Percentiles rank a stretch among this genome's conserved stretches.
These are phyloP conservation scores for Phytophthora meadii DNA, from an alignment of 352 stramenopile species.

Conservation along the genomic window DNA sequence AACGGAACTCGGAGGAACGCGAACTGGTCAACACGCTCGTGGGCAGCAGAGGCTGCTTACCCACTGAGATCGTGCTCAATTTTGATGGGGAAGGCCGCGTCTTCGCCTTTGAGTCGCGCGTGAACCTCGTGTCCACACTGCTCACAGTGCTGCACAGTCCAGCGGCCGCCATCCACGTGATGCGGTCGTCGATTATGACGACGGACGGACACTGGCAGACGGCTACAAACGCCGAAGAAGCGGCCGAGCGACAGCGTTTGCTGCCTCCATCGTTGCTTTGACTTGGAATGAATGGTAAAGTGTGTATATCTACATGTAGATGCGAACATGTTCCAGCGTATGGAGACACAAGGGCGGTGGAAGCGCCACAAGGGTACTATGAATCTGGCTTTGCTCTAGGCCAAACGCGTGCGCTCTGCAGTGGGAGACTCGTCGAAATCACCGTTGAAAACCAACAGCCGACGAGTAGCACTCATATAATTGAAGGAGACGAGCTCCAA, in stretches of 20 bases:
- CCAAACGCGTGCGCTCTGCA: conserved; percentile 43
- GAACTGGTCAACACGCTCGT: conserved; percentile 37
- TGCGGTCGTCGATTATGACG: conserved; percentile 45
- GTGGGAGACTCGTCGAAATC: conserved; percentile 61
- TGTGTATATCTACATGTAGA: background rate
- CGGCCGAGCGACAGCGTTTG: conserved; percentile 10
- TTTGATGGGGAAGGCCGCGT: conserved; percentile 81
- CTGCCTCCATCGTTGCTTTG: conserved; percentile 38
- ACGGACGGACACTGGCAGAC: conserved; percentile 48
- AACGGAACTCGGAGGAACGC: conserved; percentile 20
- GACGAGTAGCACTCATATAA: conserved; percentile 70
- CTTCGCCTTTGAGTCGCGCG: conserved; percentile 78
- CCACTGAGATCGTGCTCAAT: conserved; percentile 63
- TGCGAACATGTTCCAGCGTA: conserved; percentile 63
- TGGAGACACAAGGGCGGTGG: conserved; percentile 83
- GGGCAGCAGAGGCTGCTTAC: conserved; percentile 33
- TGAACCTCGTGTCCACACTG: conserved; percentile 54
- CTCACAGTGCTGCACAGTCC: conserved; percentile 46
- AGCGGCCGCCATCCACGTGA: conserved; percentile 39
- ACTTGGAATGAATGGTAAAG: background rate
- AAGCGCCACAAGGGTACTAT: conserved; percentile 80
- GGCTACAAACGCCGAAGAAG: conserved; percentile 22
- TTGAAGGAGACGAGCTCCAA: conserved; percentile 23
- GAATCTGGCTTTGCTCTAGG: conserved; percentile 70
- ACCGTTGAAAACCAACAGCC: conserved; percentile 86